Percentiles rank a stretch among this genome's conserved stretches.
Evolutionary conservation across 2,329 filamentous ascomycete genomes (phyloP).

Genomic region (Nemania diffusa): DNA sequence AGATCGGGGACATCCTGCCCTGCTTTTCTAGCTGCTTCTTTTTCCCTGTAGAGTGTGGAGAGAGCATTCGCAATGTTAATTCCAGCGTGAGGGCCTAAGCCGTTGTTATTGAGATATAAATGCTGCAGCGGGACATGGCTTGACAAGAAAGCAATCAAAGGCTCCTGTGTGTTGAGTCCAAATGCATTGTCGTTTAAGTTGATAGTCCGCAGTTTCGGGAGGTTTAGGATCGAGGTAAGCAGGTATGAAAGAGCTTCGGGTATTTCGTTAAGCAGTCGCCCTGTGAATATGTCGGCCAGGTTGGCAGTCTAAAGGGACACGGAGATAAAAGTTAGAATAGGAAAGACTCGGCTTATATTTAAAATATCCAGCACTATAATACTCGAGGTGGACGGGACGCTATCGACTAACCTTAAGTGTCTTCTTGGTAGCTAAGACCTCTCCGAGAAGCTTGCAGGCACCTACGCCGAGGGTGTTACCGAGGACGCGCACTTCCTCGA

Average conservation of each 20-base stretch:
- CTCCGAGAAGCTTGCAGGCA: conserved; percentile 85
- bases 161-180: conserved; percentile 92
- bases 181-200: conserved; percentile 99
- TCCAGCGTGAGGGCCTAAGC: conserved; percentile 90
- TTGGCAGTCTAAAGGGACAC: conserved; percentile 72
- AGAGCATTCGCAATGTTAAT: conserved; percentile 90
- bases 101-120: conserved; percentile 98
- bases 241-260: conserved; percentile 87
- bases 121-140: conserved; percentile 90
- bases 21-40: conserved; percentile 77
- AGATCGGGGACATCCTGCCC: conserved; percentile 81
- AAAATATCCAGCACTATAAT: neutral
- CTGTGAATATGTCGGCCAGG: conserved; percentile 97
- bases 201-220: conserved; percentile 87
- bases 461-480: conserved; percentile 94
- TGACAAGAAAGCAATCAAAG: conserved; percentile 90
- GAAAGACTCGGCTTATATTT: neutral
- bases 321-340: conserved; percentile 25
- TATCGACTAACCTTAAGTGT: conserved; percentile 70
- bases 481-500: conserved; percentile 86
- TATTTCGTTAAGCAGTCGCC: conserved; percentile 91
- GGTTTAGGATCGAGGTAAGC: conserved; percentile 85
- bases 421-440: conserved; percentile 86
- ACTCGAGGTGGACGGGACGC: neutral
- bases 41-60: conserved; percentile 82